Conservation (phyloP, 164 flowering plant genomes). For the Saururus chinensis region DNA sequence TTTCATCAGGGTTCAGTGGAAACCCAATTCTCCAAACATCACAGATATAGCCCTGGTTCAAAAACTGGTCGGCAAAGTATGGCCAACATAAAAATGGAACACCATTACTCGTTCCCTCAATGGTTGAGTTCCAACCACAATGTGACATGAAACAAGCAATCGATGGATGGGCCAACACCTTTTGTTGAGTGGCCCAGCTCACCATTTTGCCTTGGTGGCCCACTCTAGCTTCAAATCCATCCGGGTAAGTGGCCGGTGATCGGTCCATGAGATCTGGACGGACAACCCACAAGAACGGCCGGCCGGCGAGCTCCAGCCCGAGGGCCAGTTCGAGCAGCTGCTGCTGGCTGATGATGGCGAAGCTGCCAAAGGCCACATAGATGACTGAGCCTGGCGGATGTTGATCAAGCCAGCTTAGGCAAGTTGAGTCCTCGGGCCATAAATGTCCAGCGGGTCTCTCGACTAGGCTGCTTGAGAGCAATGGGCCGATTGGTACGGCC, state of each 20-base stretch:
- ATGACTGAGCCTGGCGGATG: conserved; percentile 20
- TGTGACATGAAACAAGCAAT: background rate
- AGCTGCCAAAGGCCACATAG: conserved; percentile 31
- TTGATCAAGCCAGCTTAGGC: conserved; percentile 23
- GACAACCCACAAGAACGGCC: conserved; percentile 33
- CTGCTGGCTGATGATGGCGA: conserved; percentile 6
- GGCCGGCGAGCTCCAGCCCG: conserved; percentile 13
- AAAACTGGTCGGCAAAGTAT: too few species aligned
- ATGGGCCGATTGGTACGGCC: conserved; percentile 19
- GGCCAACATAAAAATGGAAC: too few species aligned
- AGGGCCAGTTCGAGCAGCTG: conserved; percentile 28
- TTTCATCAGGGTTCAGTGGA: too few species aligned
- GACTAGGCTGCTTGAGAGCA: conserved; percentile 4
- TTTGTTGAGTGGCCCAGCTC: conserved; percentile 18
- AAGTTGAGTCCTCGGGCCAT: conserved; percentile 20
- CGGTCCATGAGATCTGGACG: conserved; percentile 10
- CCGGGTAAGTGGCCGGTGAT: conserved; percentile 1
- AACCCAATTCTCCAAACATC: too few species aligned
- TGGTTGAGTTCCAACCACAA: too few species aligned
- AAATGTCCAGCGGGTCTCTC: conserved; percentile 8
- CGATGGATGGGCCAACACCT: conserved; percentile 21
- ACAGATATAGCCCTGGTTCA: too few species aligned
- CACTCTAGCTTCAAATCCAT: conserved; percentile 13
- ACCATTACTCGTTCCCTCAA: too few species aligned
- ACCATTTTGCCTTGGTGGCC: conserved; percentile 6